These are phyloP conservation scores for Geotrichum klebahnii DNA, from an alignment of 1,139 yeast species.

Conservation along the genomic window DNA sequence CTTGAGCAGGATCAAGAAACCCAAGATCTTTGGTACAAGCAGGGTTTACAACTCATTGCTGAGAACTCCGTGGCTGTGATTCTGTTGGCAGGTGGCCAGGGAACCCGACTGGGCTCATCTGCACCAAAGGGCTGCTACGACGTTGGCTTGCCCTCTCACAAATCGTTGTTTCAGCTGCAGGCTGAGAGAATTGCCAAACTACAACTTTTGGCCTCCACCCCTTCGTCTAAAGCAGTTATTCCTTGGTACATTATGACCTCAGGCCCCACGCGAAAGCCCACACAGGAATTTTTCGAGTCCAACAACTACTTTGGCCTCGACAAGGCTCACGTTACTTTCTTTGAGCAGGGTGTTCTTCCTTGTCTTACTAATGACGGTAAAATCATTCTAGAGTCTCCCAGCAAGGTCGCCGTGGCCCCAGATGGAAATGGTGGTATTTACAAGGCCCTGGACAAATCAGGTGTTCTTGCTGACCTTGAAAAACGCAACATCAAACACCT, in stretches of 20 bases:
- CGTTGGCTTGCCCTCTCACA: slow-evolving; percentile 76
- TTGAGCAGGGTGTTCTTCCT: slow-evolving; percentile 94
- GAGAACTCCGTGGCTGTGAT: slow-evolving; percentile 78
- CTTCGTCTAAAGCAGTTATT: slow-evolving; percentile 37
- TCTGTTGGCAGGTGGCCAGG: slow-evolving; percentile 97
- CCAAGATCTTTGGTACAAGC: slow-evolving; percentile 46
- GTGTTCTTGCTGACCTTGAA: slow-evolving; percentile 63
- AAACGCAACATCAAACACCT: slow-evolving; percentile 76
- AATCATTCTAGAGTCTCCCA: slow-evolving; percentile 57
- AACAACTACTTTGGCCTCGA: slow-evolving; percentile 68
- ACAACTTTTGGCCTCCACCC: slow-evolving; percentile 51
- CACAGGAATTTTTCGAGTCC: slow-evolving; percentile 64
- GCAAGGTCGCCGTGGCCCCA: slow-evolving; percentile 74
- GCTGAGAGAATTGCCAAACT: slow-evolving; percentile 75
- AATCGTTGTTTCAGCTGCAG: slow-evolving; percentile 85
- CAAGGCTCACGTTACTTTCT: slow-evolving; percentile 60
- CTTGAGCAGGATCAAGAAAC: slow-evolving; percentile 29
- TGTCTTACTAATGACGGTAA: slow-evolving; percentile 75
- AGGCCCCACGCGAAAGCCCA: slow-evolving; percentile 73
- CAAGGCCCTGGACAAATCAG: slow-evolving; percentile 67
- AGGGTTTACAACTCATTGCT: slow-evolving; percentile 68
- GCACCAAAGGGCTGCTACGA: slow-evolving; percentile 93
- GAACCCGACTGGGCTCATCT: slow-evolving; percentile 84
- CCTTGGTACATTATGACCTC: slow-evolving; percentile 96
- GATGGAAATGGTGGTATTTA: slow-evolving; percentile 98